Base-by-base conservation (phyloP, 768 basidiomycete genomes). In the Peribolospora kevripleyi region DNA sequence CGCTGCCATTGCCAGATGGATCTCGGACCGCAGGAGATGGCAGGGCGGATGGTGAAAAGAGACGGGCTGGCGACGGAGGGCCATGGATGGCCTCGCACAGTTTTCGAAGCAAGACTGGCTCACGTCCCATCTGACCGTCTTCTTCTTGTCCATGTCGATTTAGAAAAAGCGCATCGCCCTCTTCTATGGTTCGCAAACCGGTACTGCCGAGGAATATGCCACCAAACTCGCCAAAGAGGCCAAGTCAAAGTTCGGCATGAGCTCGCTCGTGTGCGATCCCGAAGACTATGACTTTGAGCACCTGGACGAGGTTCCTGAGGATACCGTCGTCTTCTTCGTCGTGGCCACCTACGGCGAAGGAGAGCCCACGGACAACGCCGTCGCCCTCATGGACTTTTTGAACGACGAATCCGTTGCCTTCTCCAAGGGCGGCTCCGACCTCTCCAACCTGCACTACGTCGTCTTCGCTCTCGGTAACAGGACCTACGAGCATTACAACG, bases 311-410 rank as follows among this genome's bases (percentile, higher is more conserved):
- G 67, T 95, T 39, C 84, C 93, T 0, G 81, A 82, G 61, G 81
- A 88, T 67, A 80, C 75, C 59, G 82, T 80, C 14, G 85, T 80
- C 55, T 79, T 98, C 68, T 97, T 98, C 66, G 86, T 90, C 63
- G 76, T 97, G 78, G 91, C 91, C 8, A 97, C 91, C 9, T 98
- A 98, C 63, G 91, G 91, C 59, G 91, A 98, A 71, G 91, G 91
- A 36, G 91, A 98, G 68, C 91, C 91, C 41, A 97, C 91, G 8
- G 91, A 98, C 67, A 98, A 97, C 66, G 87, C 91, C 5, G 84
- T 93, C 10, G 78, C 82, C 60, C 78, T 98, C 61, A 81, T 87
- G 78, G 85, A 91, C 67, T 88, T 86, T 69, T 65, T 97, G 57
- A 74, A 80, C 59, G 88, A 95, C 64, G 75, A 81, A 4, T 78